A percentile compares a stretch with the other conserved stretches of the same genome.
phyloP scores from a whole-genome alignment of 2,329 filamentous ascomycete species.

The Colletotrichum higginsianum region DNA sequence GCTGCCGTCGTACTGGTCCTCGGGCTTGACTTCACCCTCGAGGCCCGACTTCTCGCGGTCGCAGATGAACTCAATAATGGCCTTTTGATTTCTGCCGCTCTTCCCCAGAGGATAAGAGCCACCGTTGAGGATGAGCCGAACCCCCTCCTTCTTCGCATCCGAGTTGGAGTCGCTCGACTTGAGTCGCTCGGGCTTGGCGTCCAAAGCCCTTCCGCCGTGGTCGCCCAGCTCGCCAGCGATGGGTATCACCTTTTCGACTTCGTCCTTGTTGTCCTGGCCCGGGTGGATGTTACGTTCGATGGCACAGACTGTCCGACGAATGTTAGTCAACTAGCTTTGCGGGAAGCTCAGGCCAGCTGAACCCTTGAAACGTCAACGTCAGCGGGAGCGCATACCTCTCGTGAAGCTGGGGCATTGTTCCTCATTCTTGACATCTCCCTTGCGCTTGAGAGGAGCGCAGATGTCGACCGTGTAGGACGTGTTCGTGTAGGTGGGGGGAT shows the following conservation, averaged over 20 bases:
- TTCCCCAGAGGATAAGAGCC: slow-evolving; percentile 69
- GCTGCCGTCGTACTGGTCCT: slow-evolving; percentile 66
- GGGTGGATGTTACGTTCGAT: slow-evolving; percentile 73
- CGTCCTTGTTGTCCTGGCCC: slow-evolving; percentile 62
- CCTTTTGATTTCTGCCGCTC: slow-evolving; percentile 74
- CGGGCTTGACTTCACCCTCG: slow-evolving; percentile 76
- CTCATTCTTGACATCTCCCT: slow-evolving; percentile 67
- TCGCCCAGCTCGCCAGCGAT: slow-evolving; percentile 81
- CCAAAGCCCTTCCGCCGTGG: slow-evolving; percentile 71
- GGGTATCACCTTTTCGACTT: slow-evolving; percentile 73
- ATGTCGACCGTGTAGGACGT: slow-evolving; percentile 88
- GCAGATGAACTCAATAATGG: slow-evolving; percentile 89
- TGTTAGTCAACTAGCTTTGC: slow-evolving; percentile 18
- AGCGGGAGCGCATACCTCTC: slow-evolving; percentile 65
- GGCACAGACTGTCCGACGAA: slow-evolving; percentile 76
- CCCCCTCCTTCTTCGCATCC: slow-evolving; percentile 79
- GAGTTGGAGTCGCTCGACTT: slow-evolving; percentile 74
- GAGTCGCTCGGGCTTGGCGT: slow-evolving; percentile 77
- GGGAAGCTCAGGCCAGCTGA: neutral
- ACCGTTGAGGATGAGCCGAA: slow-evolving; percentile 78
- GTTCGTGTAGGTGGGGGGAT: slow-evolving; percentile 72
- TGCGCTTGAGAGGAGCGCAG: slow-evolving; percentile 77
- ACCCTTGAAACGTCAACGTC: no score
- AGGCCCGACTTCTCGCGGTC: slow-evolving; percentile 79
- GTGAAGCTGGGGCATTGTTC: slow-evolving; percentile 79